Percentiles rank a stretch among this genome's conserved stretches.
phyloP scores from a whole-genome alignment of 164 flowering plant genomes.

The Nymphaea thermarum region DNA sequence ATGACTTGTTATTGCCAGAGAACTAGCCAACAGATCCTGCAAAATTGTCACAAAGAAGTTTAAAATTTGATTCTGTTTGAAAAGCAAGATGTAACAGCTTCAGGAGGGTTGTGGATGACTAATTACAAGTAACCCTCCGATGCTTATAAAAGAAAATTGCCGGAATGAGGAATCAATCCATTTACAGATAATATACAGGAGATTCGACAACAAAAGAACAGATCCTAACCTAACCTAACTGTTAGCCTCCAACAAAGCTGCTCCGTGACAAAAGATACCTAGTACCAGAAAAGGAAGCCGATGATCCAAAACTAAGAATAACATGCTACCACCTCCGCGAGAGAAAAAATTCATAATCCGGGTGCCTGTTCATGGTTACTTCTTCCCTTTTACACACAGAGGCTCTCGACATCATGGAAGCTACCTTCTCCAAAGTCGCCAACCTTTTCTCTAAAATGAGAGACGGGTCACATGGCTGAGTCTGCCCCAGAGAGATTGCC shows the following conservation, averaged over 20 bases:
- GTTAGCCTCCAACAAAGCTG: background rate
- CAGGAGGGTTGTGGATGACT: background rate
- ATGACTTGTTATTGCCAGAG: no score
- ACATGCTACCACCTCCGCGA: constrained; percentile 29
- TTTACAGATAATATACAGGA: constrained; percentile 11
- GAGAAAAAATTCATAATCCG: constrained; percentile 59
- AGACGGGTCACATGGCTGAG: constrained; percentile 11
- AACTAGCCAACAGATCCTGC: no score
- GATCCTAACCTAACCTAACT: constrained; percentile 3
- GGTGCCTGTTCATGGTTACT: constrained; percentile 34
- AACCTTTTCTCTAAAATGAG: constrained; percentile 36
- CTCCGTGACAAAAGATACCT: background rate
- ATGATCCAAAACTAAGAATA: constrained; percentile 1
- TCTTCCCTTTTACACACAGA: constrained; percentile 24
- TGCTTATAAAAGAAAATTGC: background rate
- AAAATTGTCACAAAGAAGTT: background rate
- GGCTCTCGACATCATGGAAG: constrained; percentile 50
- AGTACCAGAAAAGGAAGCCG: background rate
- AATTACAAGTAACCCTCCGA: background rate
- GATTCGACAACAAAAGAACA: background rate
- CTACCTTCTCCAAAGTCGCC: constrained; percentile 43
- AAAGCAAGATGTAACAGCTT: background rate
- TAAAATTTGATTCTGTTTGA: background rate
- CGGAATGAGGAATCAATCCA: background rate
- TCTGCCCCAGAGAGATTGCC: background rate